Base-by-base conservation (phyloP, 176 grass and related monocot species). In the Chrysopogon serrulatus region DNA sequence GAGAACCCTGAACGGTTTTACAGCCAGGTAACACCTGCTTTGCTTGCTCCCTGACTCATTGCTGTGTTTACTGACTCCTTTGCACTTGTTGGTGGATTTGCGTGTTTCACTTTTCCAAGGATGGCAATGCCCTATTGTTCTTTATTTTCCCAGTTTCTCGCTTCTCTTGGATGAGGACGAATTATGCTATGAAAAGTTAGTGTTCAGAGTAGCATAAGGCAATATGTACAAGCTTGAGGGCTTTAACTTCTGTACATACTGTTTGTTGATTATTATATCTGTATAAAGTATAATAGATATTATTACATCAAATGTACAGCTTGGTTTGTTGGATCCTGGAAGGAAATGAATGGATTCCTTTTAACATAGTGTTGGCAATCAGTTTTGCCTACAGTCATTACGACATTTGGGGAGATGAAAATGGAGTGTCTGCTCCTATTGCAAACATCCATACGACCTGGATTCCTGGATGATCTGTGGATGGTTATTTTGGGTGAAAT, bases 1-100 rank as follows among this genome's bases (percentile, higher is more conserved):
- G 92, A 98, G 89, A 98, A 98, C 21, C 96, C 96, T 87, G 96
- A 98, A 74, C 85, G 92, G 70, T 98, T 98, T 76, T 92, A 90
- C 65, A 98, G 88, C 77, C 96, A 98, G 96, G 96, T 95, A 92
- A 26, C 8, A 60, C 17, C 35, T 19, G 19, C 72, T 82, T n/a
- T 76, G 18, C 45, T 85, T 43, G 31, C 59, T 31, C 66, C 28
- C 45, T 82, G 51, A 49, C 31, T 35, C 60, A 35, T 56, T 87
- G 33, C 56, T 57, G 39, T 78, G 37, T 67, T 23, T 16, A 33
- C 24, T 66, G 9, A 10, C 54, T n/a, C 27, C 45, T 73, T 57
- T 28, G 47, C 47, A 69, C 12, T 76, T 75, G 10, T 65, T 51
- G 13, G 3, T 85, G 49, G 28, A 76, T 33, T 14, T 67, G 4